phyloP scores from a whole-genome alignment of 805 yeast species.

The Teunomyces panamensis region DNA sequence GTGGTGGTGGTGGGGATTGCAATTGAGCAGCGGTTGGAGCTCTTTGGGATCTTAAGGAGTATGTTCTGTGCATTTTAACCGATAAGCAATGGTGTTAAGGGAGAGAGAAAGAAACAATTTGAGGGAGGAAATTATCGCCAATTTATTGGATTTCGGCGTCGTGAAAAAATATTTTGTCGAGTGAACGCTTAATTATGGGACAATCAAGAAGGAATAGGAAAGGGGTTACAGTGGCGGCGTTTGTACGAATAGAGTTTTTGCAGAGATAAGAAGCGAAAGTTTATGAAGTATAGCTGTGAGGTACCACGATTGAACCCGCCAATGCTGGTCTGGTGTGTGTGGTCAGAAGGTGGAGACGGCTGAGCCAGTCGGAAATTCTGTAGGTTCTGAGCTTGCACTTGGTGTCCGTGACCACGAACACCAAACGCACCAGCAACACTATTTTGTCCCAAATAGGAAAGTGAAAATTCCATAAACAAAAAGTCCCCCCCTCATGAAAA shows the following conservation, averaged over 20 bases:
- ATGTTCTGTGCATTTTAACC: conserved; percentile 72
- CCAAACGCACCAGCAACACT: conserved; percentile 1
- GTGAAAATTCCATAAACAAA: conserved; percentile 4
- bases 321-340: neutral
- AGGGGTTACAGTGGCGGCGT: neutral
- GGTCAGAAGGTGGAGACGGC: neutral
- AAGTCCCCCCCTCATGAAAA: neutral
- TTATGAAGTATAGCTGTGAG: neutral
- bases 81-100: neutral
- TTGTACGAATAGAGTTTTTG: too few species aligned
- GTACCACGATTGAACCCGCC: neutral
- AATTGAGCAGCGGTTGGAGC: conserved; percentile 83
- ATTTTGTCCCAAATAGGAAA: conserved; percentile 8
- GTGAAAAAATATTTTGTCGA: conserved; percentile 3
- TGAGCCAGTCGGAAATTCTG: neutral
- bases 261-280: neutral
- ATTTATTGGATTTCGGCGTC: conserved; percentile 1
- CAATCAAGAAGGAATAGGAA: conserved; percentile 1
- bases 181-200: neutral
- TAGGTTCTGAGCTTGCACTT: neutral
- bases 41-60: conserved; percentile 72
- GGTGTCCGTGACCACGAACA: conserved; percentile 2
- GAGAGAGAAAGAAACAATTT: conserved; percentile 4
- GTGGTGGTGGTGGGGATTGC: conserved; percentile 78
- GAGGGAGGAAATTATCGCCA: conserved; percentile 3